Evolutionary conservation across 192 early-diverging fungal species (phyloP).

Genomic region (Allomyces macrogynus): DNA sequence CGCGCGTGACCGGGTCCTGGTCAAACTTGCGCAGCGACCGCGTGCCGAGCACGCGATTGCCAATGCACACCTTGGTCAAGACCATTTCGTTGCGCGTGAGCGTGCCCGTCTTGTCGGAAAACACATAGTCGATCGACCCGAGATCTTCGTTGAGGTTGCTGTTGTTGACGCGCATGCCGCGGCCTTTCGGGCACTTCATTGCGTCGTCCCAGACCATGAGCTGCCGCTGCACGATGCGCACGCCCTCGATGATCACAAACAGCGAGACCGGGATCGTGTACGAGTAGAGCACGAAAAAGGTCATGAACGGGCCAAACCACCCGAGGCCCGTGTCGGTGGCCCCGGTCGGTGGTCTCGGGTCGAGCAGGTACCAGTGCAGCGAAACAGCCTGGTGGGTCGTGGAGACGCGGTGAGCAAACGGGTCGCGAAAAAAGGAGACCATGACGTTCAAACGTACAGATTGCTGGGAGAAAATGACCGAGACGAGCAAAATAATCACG

Average conservation of each 20-base stretch:
- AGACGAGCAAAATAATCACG: constrained; percentile 30
- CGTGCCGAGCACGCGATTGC: background rate
- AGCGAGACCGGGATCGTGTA: constrained; percentile 74
- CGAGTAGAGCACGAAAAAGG: constrained; percentile 60
- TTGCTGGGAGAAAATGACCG: constrained; percentile 17
- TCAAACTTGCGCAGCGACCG: constrained; percentile 1
- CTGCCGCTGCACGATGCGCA: constrained; percentile 40
- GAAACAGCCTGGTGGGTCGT: constrained; percentile 22
- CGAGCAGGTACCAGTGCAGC: too few species aligned
- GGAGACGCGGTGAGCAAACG: constrained; percentile 6
- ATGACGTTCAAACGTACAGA: too few species aligned
- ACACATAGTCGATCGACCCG: constrained; percentile 68
- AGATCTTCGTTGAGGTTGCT: constrained; percentile 73
- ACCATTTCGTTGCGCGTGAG: constrained; percentile 74
- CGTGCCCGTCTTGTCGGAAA: constrained; percentile 80
- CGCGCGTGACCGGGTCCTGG: background rate
- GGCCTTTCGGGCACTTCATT: constrained; percentile 19
- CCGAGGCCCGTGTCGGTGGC: constrained; percentile 27
- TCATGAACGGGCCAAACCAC: constrained; percentile 16
- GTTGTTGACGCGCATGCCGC: constrained; percentile 34
- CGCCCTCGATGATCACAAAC: constrained; percentile 68
- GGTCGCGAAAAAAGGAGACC: too few species aligned
- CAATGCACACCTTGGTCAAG: constrained; percentile 23
- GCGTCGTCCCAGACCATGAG: constrained; percentile 40
- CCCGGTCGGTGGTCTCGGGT: constrained; percentile 8